phyloP scores from a whole-genome alignment of 768 basidiomycete genomes.

The Tulasnella sp. region DNA sequence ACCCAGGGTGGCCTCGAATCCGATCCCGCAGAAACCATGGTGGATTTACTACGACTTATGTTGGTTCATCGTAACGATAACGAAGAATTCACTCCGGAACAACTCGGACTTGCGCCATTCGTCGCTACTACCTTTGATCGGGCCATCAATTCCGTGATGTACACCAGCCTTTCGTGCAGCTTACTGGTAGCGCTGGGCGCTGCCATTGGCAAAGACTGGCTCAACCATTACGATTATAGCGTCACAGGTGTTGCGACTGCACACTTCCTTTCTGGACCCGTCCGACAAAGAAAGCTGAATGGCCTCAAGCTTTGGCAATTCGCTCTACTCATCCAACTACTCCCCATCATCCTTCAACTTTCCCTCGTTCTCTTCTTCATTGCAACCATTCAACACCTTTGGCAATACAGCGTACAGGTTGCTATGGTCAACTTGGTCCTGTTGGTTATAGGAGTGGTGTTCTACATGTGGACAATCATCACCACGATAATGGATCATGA shows the following conservation, averaged over 20 bases:
- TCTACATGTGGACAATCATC: no score
- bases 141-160: neutral
- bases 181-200: neutral
- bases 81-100: no score
- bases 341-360: neutral
- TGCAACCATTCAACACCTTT: no score
- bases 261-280: neutral
- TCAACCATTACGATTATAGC: no score
- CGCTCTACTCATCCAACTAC: neutral
- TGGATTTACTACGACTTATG: neutral
- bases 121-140: neutral
- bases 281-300: neutral
- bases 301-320: neutral
- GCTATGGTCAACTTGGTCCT: no score
- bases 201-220: neutral
- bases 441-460: no score
- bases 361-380: neutral
- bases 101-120: no score
- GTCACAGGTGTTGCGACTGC: neutral
- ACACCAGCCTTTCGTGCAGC: neutral
- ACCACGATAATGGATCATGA: no score
- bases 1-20: neutral
- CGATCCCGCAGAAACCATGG: neutral
- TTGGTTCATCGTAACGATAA: no score
- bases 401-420: no score